phyloP scores from a whole-genome alignment of 2,329 filamentous ascomycete genomes.

The Microsporum audouinii region DNA sequence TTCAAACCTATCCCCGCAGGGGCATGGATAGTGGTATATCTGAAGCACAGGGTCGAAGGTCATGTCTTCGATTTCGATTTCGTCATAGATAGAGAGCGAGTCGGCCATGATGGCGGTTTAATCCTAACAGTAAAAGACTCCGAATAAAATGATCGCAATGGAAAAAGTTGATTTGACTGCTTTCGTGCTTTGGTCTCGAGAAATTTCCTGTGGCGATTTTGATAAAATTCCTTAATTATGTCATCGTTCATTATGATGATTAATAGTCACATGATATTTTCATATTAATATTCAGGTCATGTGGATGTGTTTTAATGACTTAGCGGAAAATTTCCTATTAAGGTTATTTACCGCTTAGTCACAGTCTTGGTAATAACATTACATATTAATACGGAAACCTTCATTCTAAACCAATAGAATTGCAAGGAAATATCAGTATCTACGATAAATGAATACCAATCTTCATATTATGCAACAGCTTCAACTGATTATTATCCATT shows the following conservation, averaged over 20 bases:
- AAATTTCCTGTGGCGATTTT: background rate
- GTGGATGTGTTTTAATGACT: background rate
- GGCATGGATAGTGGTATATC: constrained; percentile 92
- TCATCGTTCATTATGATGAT: background rate
- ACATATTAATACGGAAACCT: background rate
- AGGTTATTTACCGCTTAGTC: background rate
- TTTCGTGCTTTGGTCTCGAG: background rate
- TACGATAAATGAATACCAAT: background rate
- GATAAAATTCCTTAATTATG: background rate
- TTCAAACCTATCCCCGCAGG: constrained; percentile 93
- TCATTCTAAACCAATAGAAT: background rate
- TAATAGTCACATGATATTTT: background rate
- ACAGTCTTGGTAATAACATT: background rate
- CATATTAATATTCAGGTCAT: background rate
- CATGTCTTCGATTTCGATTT: constrained; percentile 99
- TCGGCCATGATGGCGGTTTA: constrained; percentile 44
- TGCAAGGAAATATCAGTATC: background rate
- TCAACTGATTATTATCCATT: background rate
- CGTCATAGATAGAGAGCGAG: constrained; percentile 74
- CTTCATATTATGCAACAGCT: background rate
- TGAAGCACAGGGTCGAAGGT: constrained; percentile 71
- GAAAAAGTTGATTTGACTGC: background rate
- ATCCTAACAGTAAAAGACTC: background rate
- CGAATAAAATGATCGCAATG: background rate
- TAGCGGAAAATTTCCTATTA: background rate